Percentiles rank a stretch among this genome's conserved stretches.
Evolutionary conservation across 805 yeast genomes (phyloP).

Genomic region (Wickerhamia fluorescens): DNA sequence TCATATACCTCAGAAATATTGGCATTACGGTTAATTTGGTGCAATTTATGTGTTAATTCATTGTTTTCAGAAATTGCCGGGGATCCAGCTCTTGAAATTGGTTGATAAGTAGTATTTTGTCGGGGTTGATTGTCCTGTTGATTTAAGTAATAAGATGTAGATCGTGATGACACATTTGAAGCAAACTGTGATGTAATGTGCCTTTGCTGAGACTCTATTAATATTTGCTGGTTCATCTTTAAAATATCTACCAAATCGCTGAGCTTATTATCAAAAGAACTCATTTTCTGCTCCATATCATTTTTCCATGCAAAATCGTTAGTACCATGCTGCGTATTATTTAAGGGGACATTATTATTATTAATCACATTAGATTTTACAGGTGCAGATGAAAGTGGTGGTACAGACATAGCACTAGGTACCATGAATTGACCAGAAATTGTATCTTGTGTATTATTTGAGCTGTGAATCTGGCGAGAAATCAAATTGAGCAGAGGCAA

Average conservation of each 20-base stretch:
- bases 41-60: background rate
- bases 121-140: constrained; percentile 1
- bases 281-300: constrained; percentile 28
- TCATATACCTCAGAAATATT: background rate
- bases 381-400: too few relatives aligned
- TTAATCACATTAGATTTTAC: too few relatives aligned
- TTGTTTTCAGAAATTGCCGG: background rate
- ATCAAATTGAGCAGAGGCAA: too few relatives aligned
- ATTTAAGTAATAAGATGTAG: constrained; percentile 1
- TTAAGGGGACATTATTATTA: background rate
- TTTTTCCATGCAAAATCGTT: constrained; percentile 18
- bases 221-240: constrained; percentile 21
- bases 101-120: background rate
- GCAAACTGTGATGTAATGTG: background rate
- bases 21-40: background rate
- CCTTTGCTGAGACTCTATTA: constrained; percentile 10
- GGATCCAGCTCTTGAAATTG: background rate
- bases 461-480: too few relatives aligned
- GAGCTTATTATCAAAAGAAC: constrained; percentile 30
- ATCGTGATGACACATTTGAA: background rate
- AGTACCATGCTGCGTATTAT: background rate
- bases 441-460: too few relatives aligned
- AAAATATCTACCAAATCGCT: constrained; percentile 31
- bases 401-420: too few relatives aligned
- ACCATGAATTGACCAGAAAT: too few relatives aligned